Percentiles rank a stretch among this genome's conserved stretches.
phyloP scores from a whole-genome alignment of 73 alveolate genomes.

The Breviolum minutum region DNA sequence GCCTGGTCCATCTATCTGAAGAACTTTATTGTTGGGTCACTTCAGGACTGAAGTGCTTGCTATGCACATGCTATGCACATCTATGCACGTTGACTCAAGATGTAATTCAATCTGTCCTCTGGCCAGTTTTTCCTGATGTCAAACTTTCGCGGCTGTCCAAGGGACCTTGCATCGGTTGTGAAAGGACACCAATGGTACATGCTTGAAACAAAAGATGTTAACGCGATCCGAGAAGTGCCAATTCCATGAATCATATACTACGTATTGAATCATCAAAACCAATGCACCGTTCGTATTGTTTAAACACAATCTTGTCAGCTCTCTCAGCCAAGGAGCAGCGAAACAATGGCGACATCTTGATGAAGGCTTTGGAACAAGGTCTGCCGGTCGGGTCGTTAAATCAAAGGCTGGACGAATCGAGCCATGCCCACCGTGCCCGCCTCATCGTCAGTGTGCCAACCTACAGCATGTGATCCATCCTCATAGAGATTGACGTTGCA shows the following conservation, averaged over 20 bases:
- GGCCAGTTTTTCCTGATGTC: slow-evolving; percentile 87
- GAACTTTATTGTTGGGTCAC: no score
- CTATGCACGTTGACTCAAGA: no score
- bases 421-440: slow-evolving; percentile 43
- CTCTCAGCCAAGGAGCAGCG: slow-evolving; percentile 51
- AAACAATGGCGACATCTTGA: slow-evolving; percentile 42
- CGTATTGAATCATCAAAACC: background rate
- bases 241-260: background rate
- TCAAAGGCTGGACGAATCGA: background rate
- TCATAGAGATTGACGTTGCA: slow-evolving; percentile 92
- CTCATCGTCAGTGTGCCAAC: slow-evolving; percentile 95
- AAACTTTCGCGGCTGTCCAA: slow-evolving; percentile 74
- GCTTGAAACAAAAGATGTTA: background rate
- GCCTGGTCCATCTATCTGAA: no score
- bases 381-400: background rate
- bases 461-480: slow-evolving; percentile 88
- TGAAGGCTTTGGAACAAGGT: slow-evolving; percentile 62
- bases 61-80: no score
- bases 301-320: background rate
- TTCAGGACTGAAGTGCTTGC: no score
- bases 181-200: no score
- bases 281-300: background rate
- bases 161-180: slow-evolving; percentile 14
- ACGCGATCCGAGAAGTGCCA: background rate
- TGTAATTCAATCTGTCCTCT: background rate